A percentile compares a stretch with the other conserved stretches of the same genome.
phyloP scores from a whole-genome alignment of 2,329 filamentous ascomycete genomes.

The Tolypocladium cylindrosporum region DNA sequence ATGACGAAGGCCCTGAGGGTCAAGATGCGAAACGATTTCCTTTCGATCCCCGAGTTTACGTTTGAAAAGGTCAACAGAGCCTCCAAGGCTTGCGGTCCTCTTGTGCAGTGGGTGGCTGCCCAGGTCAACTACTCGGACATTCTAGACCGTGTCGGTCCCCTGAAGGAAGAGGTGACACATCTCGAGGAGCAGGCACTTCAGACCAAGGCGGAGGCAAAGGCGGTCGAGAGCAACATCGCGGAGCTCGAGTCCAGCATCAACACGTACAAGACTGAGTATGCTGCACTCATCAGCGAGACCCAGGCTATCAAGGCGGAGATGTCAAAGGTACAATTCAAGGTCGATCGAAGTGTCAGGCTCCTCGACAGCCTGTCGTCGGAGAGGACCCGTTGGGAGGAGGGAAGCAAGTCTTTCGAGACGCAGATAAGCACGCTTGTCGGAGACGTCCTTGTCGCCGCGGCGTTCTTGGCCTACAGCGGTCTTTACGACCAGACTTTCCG shows the following conservation, averaged over 20 bases:
- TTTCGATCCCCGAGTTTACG: conserved; percentile 91
- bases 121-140: conserved; percentile 99
- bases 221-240: conserved; percentile 78
- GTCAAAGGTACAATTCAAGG: conserved; percentile 93
- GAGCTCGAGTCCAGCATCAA: conserved; percentile 83
- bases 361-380: conserved; percentile 94
- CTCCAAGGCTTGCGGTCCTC: conserved; percentile 89
- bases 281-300: conserved; percentile 89
- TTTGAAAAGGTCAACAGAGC: conserved; percentile 94
- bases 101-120: conserved; percentile 94
- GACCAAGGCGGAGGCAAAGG: conserved; percentile 87
- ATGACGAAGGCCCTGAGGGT: conserved; percentile 77
- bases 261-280: conserved; percentile 93
- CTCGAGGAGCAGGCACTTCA: conserved; percentile 83
- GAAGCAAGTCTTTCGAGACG: conserved; percentile 95
- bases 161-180: conserved; percentile 79
- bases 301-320: conserved; percentile 97
- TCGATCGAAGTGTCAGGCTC: conserved; percentile 87
- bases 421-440: conserved; percentile 95
- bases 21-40: conserved; percentile 87
- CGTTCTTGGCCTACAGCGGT: conserved; percentile 92
- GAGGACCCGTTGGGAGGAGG: conserved; percentile 86
- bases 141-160: conserved; percentile 81
- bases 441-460: conserved; percentile 91
- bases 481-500: conserved; percentile 97